Evolutionary conservation across 805 yeast species (phyloP).

Genomic region (Teunomyces panamensis): DNA sequence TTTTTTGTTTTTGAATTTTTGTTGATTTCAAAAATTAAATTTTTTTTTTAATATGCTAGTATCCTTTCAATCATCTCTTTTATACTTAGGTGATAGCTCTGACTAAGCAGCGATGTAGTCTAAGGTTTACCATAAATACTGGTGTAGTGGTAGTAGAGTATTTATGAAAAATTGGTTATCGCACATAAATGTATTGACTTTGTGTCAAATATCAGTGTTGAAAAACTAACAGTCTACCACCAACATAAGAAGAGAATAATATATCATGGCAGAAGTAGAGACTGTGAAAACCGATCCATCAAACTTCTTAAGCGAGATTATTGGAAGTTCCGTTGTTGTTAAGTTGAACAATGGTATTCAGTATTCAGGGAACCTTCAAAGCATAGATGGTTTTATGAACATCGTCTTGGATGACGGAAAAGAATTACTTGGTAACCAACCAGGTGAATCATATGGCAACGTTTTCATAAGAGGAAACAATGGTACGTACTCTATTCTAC

Average conservation of each 20-base stretch:
- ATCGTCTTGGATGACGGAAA: conserved; percentile 77
- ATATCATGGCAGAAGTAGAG: conserved; percentile 6
- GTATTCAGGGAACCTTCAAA: conserved; percentile 64
- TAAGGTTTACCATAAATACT: too few species aligned
- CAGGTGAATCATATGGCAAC: conserved; percentile 58
- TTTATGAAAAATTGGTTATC: neutral
- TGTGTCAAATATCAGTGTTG: neutral
- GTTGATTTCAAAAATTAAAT: neutral
- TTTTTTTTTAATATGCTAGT: neutral
- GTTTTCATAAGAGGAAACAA: conserved; percentile 86
- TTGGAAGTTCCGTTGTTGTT: conserved; percentile 77
- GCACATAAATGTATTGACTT: neutral
- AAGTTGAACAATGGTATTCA: conserved; percentile 85
- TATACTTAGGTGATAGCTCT: neutral
- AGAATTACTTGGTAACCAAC: conserved; percentile 57
- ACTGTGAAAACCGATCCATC: conserved; percentile 55
- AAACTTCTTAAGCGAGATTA: conserved; percentile 73
- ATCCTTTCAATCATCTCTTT: neutral
- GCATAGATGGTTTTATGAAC: conserved; percentile 97
- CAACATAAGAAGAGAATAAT: neutral
- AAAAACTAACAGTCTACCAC: neutral
- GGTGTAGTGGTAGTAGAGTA: too few species aligned
- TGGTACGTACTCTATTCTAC: conserved; percentile 46
- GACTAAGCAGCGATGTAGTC: too few species aligned
- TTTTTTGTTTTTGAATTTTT: neutral